These are phyloP conservation scores for Radiomyces spectabilis DNA, from an alignment of 192 early-diverging fungal species.

Conservation along the genomic window DNA sequence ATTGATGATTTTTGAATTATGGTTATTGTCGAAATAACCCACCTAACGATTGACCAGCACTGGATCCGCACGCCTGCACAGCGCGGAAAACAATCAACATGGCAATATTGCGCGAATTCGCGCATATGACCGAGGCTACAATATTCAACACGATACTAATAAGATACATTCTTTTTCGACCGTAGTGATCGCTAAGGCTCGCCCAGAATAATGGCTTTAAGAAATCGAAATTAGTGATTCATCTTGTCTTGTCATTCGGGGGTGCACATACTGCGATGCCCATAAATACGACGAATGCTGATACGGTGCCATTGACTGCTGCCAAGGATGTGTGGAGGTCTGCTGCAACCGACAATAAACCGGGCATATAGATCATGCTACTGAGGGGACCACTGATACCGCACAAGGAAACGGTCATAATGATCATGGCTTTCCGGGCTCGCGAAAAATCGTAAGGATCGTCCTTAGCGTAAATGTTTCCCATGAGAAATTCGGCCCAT, in stretches of 20 bases:
- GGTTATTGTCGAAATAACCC: too few relatives aligned
- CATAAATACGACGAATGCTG: conserved; percentile 7
- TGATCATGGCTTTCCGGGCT: conserved; percentile 3
- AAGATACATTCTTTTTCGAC: conserved; percentile 13
- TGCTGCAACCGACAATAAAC: conserved; percentile 1
- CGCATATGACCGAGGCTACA: conserved; percentile 8
- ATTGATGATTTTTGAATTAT: too few relatives aligned
- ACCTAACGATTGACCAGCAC: conserved; percentile 1
- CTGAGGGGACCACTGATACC: conserved; percentile 6
- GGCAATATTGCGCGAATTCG: not conserved
- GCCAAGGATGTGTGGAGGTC: not conserved
- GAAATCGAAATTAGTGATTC: not conserved
- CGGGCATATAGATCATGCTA: conserved; percentile 15
- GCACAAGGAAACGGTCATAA: not conserved
- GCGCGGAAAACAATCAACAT: conserved; percentile 9
- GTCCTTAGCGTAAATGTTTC: conserved; percentile 1
- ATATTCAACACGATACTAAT: conserved; percentile 10
- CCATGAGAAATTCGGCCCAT: too few relatives aligned
- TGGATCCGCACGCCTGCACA: conserved; percentile 5
- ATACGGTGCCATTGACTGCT: conserved; percentile 5
- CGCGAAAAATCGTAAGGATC: not conserved
- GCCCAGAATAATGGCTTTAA: conserved; percentile 19
- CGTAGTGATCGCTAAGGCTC: conserved; percentile 11
- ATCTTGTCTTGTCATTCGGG: too few relatives aligned
- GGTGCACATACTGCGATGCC: conserved; percentile 7